Percentiles rank a stretch among this genome's conserved stretches.
These are phyloP conservation scores for Gloeostereum incarnatum DNA, from an alignment of 768 basidiomycete species.

Conservation along the genomic window DNA sequence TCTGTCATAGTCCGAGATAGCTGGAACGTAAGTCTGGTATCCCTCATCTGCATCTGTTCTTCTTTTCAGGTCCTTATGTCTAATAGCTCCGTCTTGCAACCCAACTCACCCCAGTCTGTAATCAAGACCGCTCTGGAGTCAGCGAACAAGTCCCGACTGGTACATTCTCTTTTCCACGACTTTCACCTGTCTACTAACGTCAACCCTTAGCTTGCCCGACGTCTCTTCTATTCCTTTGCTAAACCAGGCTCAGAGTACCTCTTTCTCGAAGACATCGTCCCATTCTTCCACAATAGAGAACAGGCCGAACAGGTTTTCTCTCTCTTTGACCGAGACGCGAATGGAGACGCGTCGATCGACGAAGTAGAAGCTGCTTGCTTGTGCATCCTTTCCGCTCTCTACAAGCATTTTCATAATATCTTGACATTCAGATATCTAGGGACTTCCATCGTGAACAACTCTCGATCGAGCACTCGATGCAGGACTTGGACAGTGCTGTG, in stretches of 20 bases:
- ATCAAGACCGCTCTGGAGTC: conserved; percentile 74
- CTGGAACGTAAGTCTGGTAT: conserved; percentile 29
- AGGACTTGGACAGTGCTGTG: conserved; percentile 84
- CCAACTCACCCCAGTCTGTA: conserved; percentile 76
- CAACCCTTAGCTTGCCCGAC: conserved; percentile 58
- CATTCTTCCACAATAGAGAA: conserved; percentile 59
- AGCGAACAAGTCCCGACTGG: conserved; percentile 70
- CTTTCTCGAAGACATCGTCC: conserved; percentile 57
- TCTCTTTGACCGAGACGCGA: conserved; percentile 62
- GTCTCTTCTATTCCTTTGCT: conserved; percentile 81
- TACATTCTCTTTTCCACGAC: conserved; percentile 14
- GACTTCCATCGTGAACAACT: conserved; percentile 82
- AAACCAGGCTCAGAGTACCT: conserved; percentile 50
- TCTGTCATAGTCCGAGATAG: conserved; percentile 16
- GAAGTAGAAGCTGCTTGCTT: conserved; percentile 71
- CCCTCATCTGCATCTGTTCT: neutral
- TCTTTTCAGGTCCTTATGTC: neutral
- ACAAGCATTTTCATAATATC: conserved; percentile 4
- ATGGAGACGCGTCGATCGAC: conserved; percentile 63
- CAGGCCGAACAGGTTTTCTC: conserved; percentile 60
- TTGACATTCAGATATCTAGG: conserved; percentile 27
- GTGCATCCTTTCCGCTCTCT: conserved; percentile 24
- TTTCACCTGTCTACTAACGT: conserved; percentile 3
- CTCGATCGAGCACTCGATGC: conserved; percentile 79
- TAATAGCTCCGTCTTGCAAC: conserved; percentile 68